A percentile compares a stretch with the other conserved stretches of the same genome.
Conservation (phyloP, 1,284 basidiomycete genomes). For the Ceratobasidium sp. region DNA sequence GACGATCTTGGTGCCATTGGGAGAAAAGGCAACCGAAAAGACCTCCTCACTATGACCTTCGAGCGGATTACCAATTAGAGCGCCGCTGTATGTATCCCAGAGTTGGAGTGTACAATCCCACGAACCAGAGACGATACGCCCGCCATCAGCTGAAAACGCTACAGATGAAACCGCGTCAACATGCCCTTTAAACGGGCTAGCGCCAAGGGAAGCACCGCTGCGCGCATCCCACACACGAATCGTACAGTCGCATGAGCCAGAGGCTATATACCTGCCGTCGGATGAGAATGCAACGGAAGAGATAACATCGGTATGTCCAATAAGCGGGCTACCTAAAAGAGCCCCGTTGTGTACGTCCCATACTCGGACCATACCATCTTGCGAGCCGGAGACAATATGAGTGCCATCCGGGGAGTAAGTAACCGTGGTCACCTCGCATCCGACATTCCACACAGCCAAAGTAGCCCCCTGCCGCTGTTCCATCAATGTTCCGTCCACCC, state of each 20-base stretch:
- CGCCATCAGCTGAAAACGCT: background rate
- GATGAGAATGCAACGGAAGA: constrained; percentile 21
- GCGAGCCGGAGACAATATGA: background rate
- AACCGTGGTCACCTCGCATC: background rate
- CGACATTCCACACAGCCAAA: background rate
- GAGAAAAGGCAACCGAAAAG: constrained; percentile 31
- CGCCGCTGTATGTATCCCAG: background rate
- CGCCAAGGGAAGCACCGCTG: background rate
- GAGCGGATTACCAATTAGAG: background rate
- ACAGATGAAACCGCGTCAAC: background rate
- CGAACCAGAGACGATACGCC: background rate
- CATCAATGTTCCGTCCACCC: background rate
- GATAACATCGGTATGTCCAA: constrained; percentile 4
- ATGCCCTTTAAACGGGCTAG: background rate
- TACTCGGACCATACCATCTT: constrained; percentile 7
- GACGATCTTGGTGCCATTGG: constrained; percentile 12
- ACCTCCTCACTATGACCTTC: constrained; percentile 2
- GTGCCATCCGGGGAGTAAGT: background rate
- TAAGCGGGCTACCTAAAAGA: background rate
- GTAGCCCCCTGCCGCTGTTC: background rate
- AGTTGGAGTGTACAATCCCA: background rate
- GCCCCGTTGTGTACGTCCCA: background rate
- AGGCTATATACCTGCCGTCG: constrained; percentile 15
- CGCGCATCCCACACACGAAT: constrained; percentile 3
- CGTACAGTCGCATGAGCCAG: constrained; percentile 19